Percentiles rank a stretch among this genome's conserved stretches.
Conservation (phyloP, 2,329 filamentous ascomycete species). For the Penicillium palitans region DNA sequence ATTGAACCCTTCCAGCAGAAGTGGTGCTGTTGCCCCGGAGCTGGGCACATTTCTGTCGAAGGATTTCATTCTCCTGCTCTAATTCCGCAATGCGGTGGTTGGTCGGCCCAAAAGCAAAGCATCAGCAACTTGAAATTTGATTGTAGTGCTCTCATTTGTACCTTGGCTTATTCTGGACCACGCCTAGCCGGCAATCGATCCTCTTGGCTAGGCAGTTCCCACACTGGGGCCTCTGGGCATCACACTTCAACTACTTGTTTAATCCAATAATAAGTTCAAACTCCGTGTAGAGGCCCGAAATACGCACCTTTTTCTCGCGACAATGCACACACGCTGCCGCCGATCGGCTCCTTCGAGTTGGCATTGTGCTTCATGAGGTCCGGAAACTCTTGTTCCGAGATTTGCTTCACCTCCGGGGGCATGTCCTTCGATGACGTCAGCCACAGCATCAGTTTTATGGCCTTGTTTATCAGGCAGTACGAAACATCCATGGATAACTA, state of each 20-base stretch:
- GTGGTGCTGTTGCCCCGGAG: background rate
- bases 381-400: constrained; percentile 11
- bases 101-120: constrained; percentile 21
- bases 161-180: constrained; percentile 33
- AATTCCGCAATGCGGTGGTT: constrained; percentile 30
- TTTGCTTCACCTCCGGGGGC: background rate
- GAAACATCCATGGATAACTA: too few relatives aligned
- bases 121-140: background rate
- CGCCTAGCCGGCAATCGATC: constrained; percentile 47
- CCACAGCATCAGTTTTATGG: background rate
- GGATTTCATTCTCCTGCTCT: constrained; percentile 27
- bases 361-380: constrained; percentile 16
- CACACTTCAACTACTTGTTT: constrained; percentile 51
- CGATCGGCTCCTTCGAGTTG: constrained; percentile 21
- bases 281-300: background rate
- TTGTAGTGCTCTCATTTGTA: constrained; percentile 3
- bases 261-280: background rate
- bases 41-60: constrained; percentile 19
- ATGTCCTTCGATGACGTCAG: constrained; percentile 4
- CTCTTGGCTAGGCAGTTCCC: constrained; percentile 50
- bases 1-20: constrained; percentile 1
- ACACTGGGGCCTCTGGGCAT: constrained; percentile 48
- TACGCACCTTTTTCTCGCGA: constrained; percentile 36
- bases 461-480: background rate
- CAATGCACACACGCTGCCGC: constrained; percentile 41